Conservation (phyloP, 2,329 filamentous ascomycete genomes). For the Alternaria arbusti region DNA sequence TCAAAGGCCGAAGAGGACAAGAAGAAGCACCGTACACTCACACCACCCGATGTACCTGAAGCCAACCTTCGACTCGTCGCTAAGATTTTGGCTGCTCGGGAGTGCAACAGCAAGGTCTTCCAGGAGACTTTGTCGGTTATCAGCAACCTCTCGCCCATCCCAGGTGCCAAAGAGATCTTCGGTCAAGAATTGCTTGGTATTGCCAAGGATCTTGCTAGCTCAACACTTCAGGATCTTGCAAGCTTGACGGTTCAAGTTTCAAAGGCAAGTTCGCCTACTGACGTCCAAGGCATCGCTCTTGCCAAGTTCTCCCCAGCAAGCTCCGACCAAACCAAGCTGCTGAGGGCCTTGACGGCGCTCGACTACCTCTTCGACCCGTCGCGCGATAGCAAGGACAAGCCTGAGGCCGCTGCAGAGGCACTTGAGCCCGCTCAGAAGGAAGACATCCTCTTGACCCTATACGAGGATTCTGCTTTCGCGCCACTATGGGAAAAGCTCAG, state of each 20-base stretch:
- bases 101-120: slow-evolving; percentile 98
- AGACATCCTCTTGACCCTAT: slow-evolving; percentile 84
- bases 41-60: slow-evolving; percentile 84
- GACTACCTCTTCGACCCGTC: slow-evolving; percentile 95
- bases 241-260: slow-evolving; percentile 86
- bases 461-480: slow-evolving; percentile 88
- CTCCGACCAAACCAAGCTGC: slow-evolving; percentile 94
- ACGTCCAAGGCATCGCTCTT: slow-evolving; percentile 92
- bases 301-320: slow-evolving; percentile 95
- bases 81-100: slow-evolving; percentile 92
- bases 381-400: slow-evolving; percentile 60
- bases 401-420: slow-evolving; percentile 53
- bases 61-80: slow-evolving; percentile 93
- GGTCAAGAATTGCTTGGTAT: slow-evolving; percentile 91
- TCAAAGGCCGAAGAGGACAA: slow-evolving; percentile 34
- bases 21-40: slow-evolving; percentile 69
- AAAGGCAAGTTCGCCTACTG: slow-evolving; percentile 84
- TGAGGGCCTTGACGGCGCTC: slow-evolving; percentile 89
- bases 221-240: slow-evolving; percentile 83
- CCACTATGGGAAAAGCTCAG: slow-evolving; percentile 93
- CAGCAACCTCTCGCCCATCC: slow-evolving; percentile 94
- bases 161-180: slow-evolving; percentile 86
- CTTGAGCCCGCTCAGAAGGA: slow-evolving; percentile 72
- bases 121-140: slow-evolving; percentile 98
- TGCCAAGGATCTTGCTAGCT: slow-evolving; percentile 81